phyloP scores from a whole-genome alignment of 2,329 filamentous ascomycete species.

The Blastomyces emzantsi region DNA sequence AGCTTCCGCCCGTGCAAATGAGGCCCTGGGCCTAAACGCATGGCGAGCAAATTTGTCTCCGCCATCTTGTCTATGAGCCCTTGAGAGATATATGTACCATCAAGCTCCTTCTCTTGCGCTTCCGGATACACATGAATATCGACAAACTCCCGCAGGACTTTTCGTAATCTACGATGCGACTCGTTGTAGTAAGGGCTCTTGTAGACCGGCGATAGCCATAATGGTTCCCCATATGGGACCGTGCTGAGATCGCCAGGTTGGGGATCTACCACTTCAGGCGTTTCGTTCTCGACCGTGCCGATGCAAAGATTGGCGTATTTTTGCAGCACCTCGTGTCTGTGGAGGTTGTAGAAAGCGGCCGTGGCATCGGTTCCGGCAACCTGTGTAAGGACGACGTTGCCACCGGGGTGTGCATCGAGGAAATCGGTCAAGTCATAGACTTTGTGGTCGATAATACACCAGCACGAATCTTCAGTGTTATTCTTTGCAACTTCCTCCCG shows the following conservation, averaged over 20 bases:
- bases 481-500: constrained; percentile 61
- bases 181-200: constrained; percentile 54
- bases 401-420: constrained; percentile 74
- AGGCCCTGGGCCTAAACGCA: constrained; percentile 74
- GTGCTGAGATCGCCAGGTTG: constrained; percentile 61
- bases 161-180: constrained; percentile 50
- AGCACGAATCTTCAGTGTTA: constrained; percentile 64
- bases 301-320: constrained; percentile 69
- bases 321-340: constrained; percentile 77
- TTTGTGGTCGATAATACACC: constrained; percentile 78
- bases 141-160: constrained; percentile 49
- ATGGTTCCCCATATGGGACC: constrained; percentile 76
- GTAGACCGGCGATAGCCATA: constrained; percentile 48
- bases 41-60: constrained; percentile 63
- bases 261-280: constrained; percentile 60
- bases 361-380: constrained; percentile 77
- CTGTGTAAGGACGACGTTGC: constrained; percentile 68
- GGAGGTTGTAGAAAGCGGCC: constrained; percentile 79
- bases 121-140: constrained; percentile 49
- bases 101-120: constrained; percentile 55
- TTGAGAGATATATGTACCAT: constrained; percentile 55
- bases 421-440: constrained; percentile 85
- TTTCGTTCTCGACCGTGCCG: constrained; percentile 66
- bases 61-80: constrained; percentile 71
- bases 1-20: constrained; percentile 65